phyloP scores from a whole-genome alignment of 176 grass and related monocot genomes.

The Carex cristatella region DNA sequence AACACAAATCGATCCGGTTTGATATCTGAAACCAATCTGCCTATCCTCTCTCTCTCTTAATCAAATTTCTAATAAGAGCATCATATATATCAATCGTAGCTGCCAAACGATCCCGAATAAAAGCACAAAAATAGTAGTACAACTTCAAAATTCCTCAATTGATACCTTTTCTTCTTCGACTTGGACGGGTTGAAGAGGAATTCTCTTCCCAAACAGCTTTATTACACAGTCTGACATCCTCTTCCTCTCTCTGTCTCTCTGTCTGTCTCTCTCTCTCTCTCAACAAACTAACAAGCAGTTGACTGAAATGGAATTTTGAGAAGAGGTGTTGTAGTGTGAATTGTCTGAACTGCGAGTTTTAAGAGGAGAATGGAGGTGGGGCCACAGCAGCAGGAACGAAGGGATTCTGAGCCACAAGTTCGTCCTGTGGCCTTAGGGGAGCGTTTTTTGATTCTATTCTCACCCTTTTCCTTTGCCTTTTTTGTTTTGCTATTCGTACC shows the following conservation, averaged over 20 bases:
- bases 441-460: constrained; percentile 57
- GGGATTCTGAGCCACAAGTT: constrained; percentile 72
- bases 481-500: constrained; percentile 29
- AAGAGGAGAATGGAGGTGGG: constrained; percentile 25
- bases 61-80: not conserved
- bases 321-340: not conserved
- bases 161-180: constrained; percentile 39
- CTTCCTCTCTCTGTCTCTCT: not conserved
- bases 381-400: constrained; percentile 26
- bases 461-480: constrained; percentile 1
- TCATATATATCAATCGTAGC: not conserved
- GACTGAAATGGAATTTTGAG: not conserved
- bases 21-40: not conserved
- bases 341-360: constrained; percentile 27
- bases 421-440: constrained; percentile 53
- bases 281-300: not conserved
- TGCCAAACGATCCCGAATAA: not conserved
- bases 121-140: not conserved
- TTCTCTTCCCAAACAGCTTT: constrained; percentile 83
- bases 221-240: constrained; percentile 41
- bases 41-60: not conserved
- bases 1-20: not conserved
- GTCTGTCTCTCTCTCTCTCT: not conserved
- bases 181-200: constrained; percentile 34
- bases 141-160: not conserved